These are phyloP conservation scores for Erysiphe neolycopersici DNA, from an alignment of 2,329 filamentous ascomycete species.

Conservation along the genomic window DNA sequence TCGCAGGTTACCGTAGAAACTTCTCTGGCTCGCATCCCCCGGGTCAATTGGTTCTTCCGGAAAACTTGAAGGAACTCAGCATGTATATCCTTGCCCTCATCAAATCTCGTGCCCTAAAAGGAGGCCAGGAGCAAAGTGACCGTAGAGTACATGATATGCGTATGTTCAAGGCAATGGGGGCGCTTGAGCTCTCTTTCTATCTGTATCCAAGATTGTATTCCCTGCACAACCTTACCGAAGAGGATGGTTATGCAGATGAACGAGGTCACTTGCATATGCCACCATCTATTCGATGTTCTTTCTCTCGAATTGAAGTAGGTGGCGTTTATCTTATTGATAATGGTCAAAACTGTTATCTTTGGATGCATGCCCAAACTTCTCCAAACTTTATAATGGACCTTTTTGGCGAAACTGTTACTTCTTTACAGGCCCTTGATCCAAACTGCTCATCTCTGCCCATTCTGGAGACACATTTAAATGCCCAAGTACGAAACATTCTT, in stretches of 20 bases:
- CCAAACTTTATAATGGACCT: constrained; percentile 77
- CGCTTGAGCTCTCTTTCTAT: constrained; percentile 65
- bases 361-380: constrained; percentile 79
- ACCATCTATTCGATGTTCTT: constrained; percentile 53
- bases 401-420: constrained; percentile 50
- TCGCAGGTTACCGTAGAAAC: constrained; percentile 79
- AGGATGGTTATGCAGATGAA: constrained; percentile 73
- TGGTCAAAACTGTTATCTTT: constrained; percentile 71
- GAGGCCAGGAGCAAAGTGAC: constrained; percentile 72
- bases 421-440: constrained; percentile 52
- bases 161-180: constrained; percentile 68
- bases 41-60: constrained; percentile 79
- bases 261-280: constrained; percentile 73
- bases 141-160: constrained; percentile 76
- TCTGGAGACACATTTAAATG: constrained; percentile 75
- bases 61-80: constrained; percentile 83
- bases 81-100: constrained; percentile 86
- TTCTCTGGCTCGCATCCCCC: constrained; percentile 66
- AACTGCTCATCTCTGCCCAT: constrained; percentile 58
- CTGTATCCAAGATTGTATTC: constrained; percentile 87
- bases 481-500: constrained; percentile 78
- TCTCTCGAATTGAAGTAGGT: constrained; percentile 68
- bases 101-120: constrained; percentile 84
- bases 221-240: constrained; percentile 63
- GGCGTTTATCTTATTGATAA: constrained; percentile 91